phyloP scores from a whole-genome alignment of 2,329 filamentous ascomycete genomes.

The Lomentospora prolificans region DNA sequence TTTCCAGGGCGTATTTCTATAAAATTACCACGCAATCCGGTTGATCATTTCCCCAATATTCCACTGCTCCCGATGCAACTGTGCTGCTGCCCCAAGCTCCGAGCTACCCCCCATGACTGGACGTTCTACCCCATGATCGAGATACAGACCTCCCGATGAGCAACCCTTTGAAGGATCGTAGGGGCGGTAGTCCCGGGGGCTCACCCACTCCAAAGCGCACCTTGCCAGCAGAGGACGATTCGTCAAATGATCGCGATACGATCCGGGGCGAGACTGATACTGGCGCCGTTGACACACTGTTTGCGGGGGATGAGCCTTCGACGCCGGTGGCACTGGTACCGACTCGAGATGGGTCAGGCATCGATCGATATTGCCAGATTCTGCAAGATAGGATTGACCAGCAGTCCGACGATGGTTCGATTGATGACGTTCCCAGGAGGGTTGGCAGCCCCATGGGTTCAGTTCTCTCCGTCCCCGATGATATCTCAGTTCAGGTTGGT shows the following conservation, averaged over 20 bases:
- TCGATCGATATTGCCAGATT: slow-evolving; percentile 35
- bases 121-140: slow-evolving; percentile 3
- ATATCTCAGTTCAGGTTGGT: slow-evolving; percentile 69
- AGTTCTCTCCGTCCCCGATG: slow-evolving; percentile 64
- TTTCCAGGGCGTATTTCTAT: neutral
- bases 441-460: slow-evolving; percentile 57
- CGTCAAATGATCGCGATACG: neutral
- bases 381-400: slow-evolving; percentile 25
- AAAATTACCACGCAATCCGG: neutral
- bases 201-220: neutral
- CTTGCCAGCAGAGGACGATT: neutral
- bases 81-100: neutral
- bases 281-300: neutral
- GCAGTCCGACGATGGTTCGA: slow-evolving; percentile 32
- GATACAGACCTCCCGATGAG: slow-evolving; percentile 5
- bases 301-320: neutral
- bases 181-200: neutral
- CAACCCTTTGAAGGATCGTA: slow-evolving; percentile 5
- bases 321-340: neutral
- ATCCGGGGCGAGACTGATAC: neutral
- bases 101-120: neutral
- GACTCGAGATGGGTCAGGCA: slow-evolving; percentile 14
- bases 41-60: neutral
- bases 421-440: slow-evolving; percentile 27
- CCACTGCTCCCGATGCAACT: neutral